phyloP scores from a whole-genome alignment of 2,329 filamentous ascomycete genomes.

The Botrytis tulipae region DNA sequence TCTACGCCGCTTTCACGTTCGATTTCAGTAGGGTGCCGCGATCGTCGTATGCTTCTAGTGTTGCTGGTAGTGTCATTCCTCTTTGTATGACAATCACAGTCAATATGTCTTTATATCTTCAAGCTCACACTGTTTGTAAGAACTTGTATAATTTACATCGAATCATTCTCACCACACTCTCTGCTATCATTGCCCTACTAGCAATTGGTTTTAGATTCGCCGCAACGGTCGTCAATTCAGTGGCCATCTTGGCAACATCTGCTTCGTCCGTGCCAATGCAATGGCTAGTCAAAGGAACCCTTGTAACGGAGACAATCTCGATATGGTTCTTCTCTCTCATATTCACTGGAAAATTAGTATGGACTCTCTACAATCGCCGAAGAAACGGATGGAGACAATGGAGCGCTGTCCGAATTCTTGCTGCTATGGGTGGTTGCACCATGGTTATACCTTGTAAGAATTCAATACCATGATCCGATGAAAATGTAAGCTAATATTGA shows the following conservation, averaged over 20 bases:
- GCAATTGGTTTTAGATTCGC: slow-evolving; percentile 54
- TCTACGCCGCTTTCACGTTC: slow-evolving; percentile 49
- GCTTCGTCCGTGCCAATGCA: slow-evolving; percentile 35
- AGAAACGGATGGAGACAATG: slow-evolving; percentile 58
- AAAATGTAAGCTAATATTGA: slow-evolving; percentile 22
- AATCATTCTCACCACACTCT: slow-evolving; percentile 46
- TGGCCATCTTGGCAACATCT: slow-evolving; percentile 26
- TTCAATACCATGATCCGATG: neutral
- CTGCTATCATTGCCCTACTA: slow-evolving; percentile 48
- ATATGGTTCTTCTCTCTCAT: slow-evolving; percentile 62
- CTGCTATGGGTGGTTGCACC: slow-evolving; percentile 66
- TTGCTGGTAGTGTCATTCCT: slow-evolving; percentile 49
- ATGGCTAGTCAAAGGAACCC: slow-evolving; percentile 46
- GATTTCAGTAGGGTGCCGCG: slow-evolving; percentile 47
- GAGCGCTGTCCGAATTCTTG: slow-evolving; percentile 64
- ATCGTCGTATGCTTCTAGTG: slow-evolving; percentile 46
- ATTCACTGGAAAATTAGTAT: slow-evolving; percentile 60
- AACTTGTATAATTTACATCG: slow-evolving; percentile 45
- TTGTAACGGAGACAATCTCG: slow-evolving; percentile 53
- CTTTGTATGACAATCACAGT: slow-evolving; percentile 54
- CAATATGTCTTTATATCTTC: slow-evolving; percentile 59
- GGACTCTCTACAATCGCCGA: slow-evolving; percentile 54
- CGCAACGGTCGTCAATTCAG: slow-evolving; percentile 48
- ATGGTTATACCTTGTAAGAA: slow-evolving; percentile 60
- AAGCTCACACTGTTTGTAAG: slow-evolving; percentile 60